Base-by-base conservation (phyloP, 2,329 filamentous ascomycete species). In the Fusarium penzigii region DNA sequence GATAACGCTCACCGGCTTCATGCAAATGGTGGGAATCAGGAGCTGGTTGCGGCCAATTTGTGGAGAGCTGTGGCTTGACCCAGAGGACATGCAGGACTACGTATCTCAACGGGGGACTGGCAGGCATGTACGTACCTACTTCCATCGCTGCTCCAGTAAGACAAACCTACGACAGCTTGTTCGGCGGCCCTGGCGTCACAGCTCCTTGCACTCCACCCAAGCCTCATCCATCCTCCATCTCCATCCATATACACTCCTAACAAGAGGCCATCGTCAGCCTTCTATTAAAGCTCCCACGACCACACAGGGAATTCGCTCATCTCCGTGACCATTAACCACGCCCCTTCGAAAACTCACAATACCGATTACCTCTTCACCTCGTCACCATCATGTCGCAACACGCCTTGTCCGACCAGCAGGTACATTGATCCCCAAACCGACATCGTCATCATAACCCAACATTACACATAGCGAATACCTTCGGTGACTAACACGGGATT, bases 321-420 rank as follows among this genome's bases (percentile, higher is more conserved):
- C 44, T 45, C 46, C 20, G 44, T 39, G 13, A 17, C 38, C 42
- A 44, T 40, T 51, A 36, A 32, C 38, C 44, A 25, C 38, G 46
- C 40, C 38, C 48, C 39, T 39, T 49, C 48, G 45, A 62, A 53
- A 56, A 38, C 50, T 44, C 46, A 49, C 17, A 11, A 11, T 36
- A 3, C 32, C 13, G 43, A 42, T 49, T 9, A 12, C 46, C 49
- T 47, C 47, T 53, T 20, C 58, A 53, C 56, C 32, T 36, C 32
- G 39, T 51, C 57, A 59, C 70, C 81, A 88, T 75, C 73, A 96
- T 96, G 92, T 94, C 92, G 77, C 88, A 92, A 82, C 92, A 96
- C 87, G 89, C 91, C 74, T 88, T 97, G 78, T 96, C 92, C 78
- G 92, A 97, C 84, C 92, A 96, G 79, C 92, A 96, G 88, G 91